Conservation (phyloP, 208 protist genomes). For the Leishmania turanica region DNA sequence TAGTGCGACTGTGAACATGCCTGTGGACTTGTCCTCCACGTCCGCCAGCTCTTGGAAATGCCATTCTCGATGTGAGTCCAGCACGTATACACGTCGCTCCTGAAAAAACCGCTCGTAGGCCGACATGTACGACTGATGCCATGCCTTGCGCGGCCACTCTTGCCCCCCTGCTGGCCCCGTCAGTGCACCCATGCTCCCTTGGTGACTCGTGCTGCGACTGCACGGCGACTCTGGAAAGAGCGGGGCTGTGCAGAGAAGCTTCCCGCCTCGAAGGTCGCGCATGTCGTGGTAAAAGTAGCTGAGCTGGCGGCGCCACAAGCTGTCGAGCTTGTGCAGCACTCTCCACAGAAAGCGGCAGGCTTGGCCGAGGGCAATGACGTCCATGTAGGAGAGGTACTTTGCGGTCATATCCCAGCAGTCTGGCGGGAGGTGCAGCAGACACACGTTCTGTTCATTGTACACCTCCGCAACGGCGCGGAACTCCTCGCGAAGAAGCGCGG, state of each 20-base stretch:
- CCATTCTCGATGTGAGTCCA: slow-evolving; percentile 76
- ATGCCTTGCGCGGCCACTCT: background rate
- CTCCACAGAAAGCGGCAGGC: slow-evolving; percentile 57
- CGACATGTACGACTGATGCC: slow-evolving; percentile 13
- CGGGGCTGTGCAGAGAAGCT: slow-evolving; percentile 56
- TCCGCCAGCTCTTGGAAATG: slow-evolving; percentile 59
- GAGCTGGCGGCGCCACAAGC: slow-evolving; percentile 73
- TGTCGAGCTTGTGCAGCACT: slow-evolving; percentile 48
- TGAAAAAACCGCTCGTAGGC: slow-evolving; percentile 68
- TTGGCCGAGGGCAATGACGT: slow-evolving; percentile 49
- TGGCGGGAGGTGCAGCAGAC: slow-evolving; percentile 36
- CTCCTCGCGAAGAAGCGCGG: slow-evolving; percentile 18
- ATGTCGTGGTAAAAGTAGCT: slow-evolving; percentile 64
- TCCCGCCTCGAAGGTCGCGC: slow-evolving; percentile 44
- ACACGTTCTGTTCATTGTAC: slow-evolving; percentile 28
- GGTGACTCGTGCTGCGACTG: background rate
- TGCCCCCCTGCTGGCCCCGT: background rate
- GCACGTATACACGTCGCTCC: slow-evolving; percentile 65
- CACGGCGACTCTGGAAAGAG: slow-evolving; percentile 16
- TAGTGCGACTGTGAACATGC: slow-evolving; percentile 56
- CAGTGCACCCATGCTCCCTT: background rate
- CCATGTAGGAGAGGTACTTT: slow-evolving; percentile 41
- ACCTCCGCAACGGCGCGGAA: slow-evolving; percentile 35
- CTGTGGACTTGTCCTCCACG: slow-evolving; percentile 41
- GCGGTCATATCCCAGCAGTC: slow-evolving; percentile 55